Evolutionary conservation across 139 green algal genomes (phyloP), one percentile per base, ranked within the genome.

Genomic region (Desmodesmus armatus): DNA sequence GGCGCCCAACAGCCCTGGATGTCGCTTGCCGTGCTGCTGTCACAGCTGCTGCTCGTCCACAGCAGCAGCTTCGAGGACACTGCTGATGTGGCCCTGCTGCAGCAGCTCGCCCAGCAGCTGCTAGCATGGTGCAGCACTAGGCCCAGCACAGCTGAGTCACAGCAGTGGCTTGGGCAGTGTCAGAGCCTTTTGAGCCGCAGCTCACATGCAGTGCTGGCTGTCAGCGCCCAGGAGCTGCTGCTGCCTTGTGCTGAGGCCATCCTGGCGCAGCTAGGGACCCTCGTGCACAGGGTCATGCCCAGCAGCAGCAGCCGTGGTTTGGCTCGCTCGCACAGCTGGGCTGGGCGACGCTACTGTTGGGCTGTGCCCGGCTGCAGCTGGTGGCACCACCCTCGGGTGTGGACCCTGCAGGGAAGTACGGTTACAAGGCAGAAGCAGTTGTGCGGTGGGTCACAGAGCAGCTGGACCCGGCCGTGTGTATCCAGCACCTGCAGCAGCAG

Each of bases 371-470:
- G 29, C 87, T 99, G 71, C 93, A 97, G 44, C 92, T 99, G 40
- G 87, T 94, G 1, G 60, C 87, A n/a, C 90, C 95, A 15, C 86
- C 93, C 0, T 53, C 89, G 13, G 94, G 88, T 7, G 82, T 94
- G 0, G 97, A 99, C 89, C 97, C 97, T 21, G 95, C 96, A 0
- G 91, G 87, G 41, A 93, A 93, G 86, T 91, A 91, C 85, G 82
- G 63, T 0, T 85, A 93, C 55, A 88, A 93, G 78, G 67, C 78
- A 41, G 47, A 47, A 21, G 25, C 90, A 91, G n/a, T 91, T 37
- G 81, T 88, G 70, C 58, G 23, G 6, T 53, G 63, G 39, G 39
- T 95, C 37, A 7, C n/a, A 6, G 75, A 89, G 5, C 76, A 86
- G 33, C 5, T 96, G 27, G 71, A 90, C 35, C 89, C 92, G 3